These are phyloP conservation scores for Hypholoma sublateritium DNA, from an alignment of 768 basidiomycete genomes.

Conservation along the genomic window DNA sequence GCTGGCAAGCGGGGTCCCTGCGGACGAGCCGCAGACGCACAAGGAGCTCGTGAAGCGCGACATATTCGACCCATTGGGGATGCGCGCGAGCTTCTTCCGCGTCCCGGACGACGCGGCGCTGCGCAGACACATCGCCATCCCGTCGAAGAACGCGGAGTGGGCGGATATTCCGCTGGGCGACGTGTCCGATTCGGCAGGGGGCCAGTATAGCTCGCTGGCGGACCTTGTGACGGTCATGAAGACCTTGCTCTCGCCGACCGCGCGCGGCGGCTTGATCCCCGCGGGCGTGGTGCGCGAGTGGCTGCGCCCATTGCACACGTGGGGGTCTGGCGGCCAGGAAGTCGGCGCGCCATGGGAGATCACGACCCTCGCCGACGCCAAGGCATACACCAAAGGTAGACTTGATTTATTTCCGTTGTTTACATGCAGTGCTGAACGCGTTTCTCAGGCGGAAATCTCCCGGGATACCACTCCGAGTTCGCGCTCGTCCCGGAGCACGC, in stretches of 20 bases:
- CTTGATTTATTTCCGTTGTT: not conserved
- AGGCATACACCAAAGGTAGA: slow-evolving; percentile 34
- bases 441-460: slow-evolving; percentile 35
- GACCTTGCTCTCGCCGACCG: slow-evolving; percentile 42
- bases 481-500: slow-evolving; percentile 37
- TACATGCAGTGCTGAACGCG: not conserved
- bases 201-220: slow-evolving; percentile 49
- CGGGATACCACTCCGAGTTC: slow-evolving; percentile 40
- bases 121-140: slow-evolving; percentile 36
- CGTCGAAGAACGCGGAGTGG: slow-evolving; percentile 31
- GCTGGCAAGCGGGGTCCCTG: slow-evolving; percentile 27
- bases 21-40: slow-evolving; percentile 31
- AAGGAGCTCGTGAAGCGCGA: slow-evolving; percentile 46
- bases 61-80: slow-evolving; percentile 46
- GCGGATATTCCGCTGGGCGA: slow-evolving; percentile 42
- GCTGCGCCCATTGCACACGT: slow-evolving; percentile 38
- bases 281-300: slow-evolving; percentile 37
- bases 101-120: slow-evolving; percentile 32
- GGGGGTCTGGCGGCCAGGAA: slow-evolving; percentile 35
- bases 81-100: slow-evolving; percentile 45
- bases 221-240: slow-evolving; percentile 46
- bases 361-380: slow-evolving; percentile 26
- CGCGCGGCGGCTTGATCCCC: slow-evolving; percentile 32
- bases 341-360: slow-evolving; percentile 48
- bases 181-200: slow-evolving; percentile 42